Evolutionary conservation across 306 rosid genomes (phyloP).

Genomic region (Cucurbita argyrosperma): DNA sequence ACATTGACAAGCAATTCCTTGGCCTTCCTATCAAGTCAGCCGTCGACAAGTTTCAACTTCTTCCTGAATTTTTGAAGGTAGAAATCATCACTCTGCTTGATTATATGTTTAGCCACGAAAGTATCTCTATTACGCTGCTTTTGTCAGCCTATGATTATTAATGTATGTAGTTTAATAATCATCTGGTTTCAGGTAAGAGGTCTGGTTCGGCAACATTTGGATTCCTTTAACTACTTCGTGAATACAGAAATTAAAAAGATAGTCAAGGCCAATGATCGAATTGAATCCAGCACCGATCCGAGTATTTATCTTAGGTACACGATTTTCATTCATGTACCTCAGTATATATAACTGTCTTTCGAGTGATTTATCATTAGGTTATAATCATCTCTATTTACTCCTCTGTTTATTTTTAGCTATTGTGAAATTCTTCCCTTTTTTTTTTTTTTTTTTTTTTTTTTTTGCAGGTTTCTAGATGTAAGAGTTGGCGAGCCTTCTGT

Average conservation of each 20-base stretch:
- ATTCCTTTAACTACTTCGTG: conserved; percentile 78
- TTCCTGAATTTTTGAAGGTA: conserved; percentile 88
- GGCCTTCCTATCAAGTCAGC: conserved; percentile 70
- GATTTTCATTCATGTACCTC: not conserved
- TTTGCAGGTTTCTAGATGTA: conserved; percentile 52
- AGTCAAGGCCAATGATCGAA: conserved; percentile 46
- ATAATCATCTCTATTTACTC: not conserved
- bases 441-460: not conserved
- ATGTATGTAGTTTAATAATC: not conserved
- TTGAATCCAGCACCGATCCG: conserved; percentile 22
- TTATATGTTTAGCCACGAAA: not conserved
- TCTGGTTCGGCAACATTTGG: conserved; percentile 85
- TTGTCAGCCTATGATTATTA: not conserved
- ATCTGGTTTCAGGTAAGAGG: conserved; percentile 47
- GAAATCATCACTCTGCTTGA: not conserved
- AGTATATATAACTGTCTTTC: not conserved
- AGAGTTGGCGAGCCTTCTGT: conserved; percentile 51
- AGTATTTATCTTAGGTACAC: conserved; percentile 39
- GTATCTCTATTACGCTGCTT: not conserved
- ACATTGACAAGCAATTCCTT: conserved; percentile 43
- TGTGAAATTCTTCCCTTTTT: not conserved
- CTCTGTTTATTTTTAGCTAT: not conserved
- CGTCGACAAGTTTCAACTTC: conserved; percentile 66
- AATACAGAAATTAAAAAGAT: conserved; percentile 56
- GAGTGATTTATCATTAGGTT: not conserved